These are phyloP conservation scores for Russula earlei DNA, from an alignment of 768 basidiomycete genomes.

Conservation along the genomic window DNA sequence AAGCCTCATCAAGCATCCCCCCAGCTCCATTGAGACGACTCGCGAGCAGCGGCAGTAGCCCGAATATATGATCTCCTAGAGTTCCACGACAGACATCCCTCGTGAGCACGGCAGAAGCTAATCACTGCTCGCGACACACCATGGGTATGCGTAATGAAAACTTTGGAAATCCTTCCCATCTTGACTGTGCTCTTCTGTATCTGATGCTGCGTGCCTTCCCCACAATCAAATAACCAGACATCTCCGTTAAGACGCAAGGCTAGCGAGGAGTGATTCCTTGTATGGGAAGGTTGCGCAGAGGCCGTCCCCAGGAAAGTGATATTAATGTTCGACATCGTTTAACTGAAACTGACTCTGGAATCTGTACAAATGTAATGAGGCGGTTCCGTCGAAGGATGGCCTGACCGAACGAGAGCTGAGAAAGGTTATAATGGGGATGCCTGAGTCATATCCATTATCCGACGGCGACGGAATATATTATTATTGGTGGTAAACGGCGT, in stretches of 20 bases:
- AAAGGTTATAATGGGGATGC: background rate
- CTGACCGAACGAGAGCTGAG: too few relatives aligned
- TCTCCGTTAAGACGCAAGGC: conserved; percentile 57
- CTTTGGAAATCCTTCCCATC: conserved; percentile 71
- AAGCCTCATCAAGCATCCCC: conserved; percentile 44
- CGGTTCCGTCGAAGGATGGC: too few relatives aligned
- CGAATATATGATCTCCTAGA: conserved; percentile 76
- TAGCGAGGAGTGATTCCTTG: conserved; percentile 68
- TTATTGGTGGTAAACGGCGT: too few relatives aligned
- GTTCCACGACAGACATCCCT: background rate
- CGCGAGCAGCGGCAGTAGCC: conserved; percentile 58
- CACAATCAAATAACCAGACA: conserved; percentile 82
- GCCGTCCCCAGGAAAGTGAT: conserved; percentile 76
- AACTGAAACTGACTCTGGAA: background rate
- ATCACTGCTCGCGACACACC: conserved; percentile 34
- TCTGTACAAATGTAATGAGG: background rate
- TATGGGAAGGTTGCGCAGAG: conserved; percentile 71
- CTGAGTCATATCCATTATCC: background rate
- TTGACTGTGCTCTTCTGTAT: conserved; percentile 63
- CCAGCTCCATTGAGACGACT: conserved; percentile 68
- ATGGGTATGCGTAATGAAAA: conserved; percentile 87
- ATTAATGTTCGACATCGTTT: conserved; percentile 28
- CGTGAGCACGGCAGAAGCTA: background rate
- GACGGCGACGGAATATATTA: too few relatives aligned
- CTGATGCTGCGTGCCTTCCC: conserved; percentile 75